Conservation (phyloP, 352 stramenopile genomes). For the Blastocystis sp. region DNA sequence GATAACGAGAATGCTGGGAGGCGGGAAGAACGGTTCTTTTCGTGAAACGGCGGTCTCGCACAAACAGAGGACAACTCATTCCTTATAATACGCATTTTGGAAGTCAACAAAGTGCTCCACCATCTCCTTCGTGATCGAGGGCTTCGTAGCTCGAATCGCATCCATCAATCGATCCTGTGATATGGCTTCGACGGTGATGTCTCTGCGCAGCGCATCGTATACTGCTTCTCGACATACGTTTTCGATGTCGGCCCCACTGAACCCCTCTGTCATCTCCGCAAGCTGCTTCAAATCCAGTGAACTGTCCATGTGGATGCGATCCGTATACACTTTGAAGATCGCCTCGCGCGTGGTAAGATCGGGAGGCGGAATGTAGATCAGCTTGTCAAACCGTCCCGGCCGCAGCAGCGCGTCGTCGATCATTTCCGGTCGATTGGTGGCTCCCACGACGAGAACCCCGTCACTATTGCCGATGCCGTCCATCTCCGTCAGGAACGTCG, state of each 20-base stretch:
- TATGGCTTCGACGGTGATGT: conserved; percentile 64
- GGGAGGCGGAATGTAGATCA: conserved; percentile 65
- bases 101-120: conserved; percentile 67
- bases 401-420: conserved; percentile 90
- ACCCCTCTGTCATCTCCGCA: conserved; percentile 64
- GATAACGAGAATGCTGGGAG: not conserved
- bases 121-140: conserved; percentile 65
- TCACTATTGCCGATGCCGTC: conserved; percentile 84
- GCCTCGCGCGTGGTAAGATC: not conserved
- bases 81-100: conserved; percentile 22
- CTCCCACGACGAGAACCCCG: conserved; percentile 86
- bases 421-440: conserved; percentile 89
- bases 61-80: not conserved
- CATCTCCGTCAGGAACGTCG: conserved; percentile 91
- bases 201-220: conserved; percentile 66
- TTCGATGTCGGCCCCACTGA: conserved; percentile 76
- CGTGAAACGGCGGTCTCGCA: not conserved
- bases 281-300: conserved; percentile 68
- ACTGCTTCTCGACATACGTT: conserved; percentile 74
- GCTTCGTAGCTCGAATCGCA: conserved; percentile 63
- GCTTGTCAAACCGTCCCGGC: conserved; percentile 84
- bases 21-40: not conserved
- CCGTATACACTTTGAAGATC: conserved; percentile 55
- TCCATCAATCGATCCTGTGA: conserved; percentile 66
- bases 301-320: conserved; percentile 64